Evolutionary conservation across 768 basidiomycete genomes (phyloP).

Genomic region (Gloeostereum incarnatum): DNA sequence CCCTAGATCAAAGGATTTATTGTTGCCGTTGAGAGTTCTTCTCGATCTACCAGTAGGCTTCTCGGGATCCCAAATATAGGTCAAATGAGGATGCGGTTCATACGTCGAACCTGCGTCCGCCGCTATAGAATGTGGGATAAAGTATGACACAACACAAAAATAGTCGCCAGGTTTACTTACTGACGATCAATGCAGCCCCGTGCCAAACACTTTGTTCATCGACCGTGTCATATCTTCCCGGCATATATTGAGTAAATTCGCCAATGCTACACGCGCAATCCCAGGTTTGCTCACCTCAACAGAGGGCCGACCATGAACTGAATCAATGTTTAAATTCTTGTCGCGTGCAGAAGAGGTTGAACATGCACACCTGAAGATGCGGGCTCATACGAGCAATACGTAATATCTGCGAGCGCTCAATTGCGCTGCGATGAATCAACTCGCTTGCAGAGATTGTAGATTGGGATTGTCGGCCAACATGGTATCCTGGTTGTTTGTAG

Average conservation of each 20-base stretch:
- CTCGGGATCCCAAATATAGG: constrained; percentile 69
- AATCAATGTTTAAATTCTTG: constrained; percentile 1
- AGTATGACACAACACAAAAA: constrained; percentile 1
- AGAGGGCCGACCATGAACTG: constrained; percentile 89
- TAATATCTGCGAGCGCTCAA: constrained; percentile 55
- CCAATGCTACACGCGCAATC: neutral
- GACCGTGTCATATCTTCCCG: constrained; percentile 85
- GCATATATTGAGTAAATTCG: constrained; percentile 1
- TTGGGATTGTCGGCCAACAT: constrained; percentile 14
- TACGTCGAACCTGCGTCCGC: constrained; percentile 75
- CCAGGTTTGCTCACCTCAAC: constrained; percentile 31
- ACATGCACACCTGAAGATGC: constrained; percentile 48
- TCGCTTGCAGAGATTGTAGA: constrained; percentile 24
- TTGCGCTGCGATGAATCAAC: constrained; percentile 44
- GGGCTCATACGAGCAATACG: constrained; percentile 66
- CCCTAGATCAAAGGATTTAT: constrained; percentile 44
- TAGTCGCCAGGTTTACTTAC: constrained; percentile 34
- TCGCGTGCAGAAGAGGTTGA: neutral
- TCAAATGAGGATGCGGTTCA: constrained; percentile 61
- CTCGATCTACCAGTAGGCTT: constrained; percentile 11
- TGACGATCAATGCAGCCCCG: constrained; percentile 84
- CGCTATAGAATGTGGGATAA: constrained; percentile 27
- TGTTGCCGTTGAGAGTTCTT: constrained; percentile 8
- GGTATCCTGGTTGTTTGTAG: constrained; percentile 12
- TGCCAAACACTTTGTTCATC: constrained; percentile 74